Conservation (phyloP, 768 basidiomycete species). For the Trametes gibbosa region DNA sequence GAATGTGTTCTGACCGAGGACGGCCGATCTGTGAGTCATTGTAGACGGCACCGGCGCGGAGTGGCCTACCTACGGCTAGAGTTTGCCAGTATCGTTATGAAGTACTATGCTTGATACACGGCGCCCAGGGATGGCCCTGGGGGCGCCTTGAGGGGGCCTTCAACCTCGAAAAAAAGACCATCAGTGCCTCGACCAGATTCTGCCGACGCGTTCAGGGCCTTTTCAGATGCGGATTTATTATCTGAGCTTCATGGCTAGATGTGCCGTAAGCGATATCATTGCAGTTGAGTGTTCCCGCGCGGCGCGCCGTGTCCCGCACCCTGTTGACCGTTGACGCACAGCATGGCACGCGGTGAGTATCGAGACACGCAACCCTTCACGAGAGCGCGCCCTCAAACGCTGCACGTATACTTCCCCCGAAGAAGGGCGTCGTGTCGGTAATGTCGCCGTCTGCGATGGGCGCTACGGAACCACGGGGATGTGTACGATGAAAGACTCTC, state of each 20-base stretch:
- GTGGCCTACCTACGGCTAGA: neutral
- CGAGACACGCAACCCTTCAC: no score
- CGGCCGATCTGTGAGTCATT: neutral
- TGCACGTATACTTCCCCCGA: no score
- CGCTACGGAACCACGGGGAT: no score
- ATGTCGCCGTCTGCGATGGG: no score
- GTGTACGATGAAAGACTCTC: no score
- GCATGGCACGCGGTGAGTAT: no score
- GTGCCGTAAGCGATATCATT: neutral
- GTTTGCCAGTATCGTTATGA: neutral
- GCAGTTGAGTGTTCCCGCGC: neutral
- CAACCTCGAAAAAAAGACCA: neutral
- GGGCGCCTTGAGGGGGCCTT: slow-evolving; percentile 5
- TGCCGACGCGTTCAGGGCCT: neutral
- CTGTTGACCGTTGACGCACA: no score
- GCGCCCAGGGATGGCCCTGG: neutral
- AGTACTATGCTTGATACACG: neutral
- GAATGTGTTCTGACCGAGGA: neutral
- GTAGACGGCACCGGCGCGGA: neutral
- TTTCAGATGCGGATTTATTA: neutral
- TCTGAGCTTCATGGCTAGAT: neutral
- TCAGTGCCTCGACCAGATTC: slow-evolving; percentile 7
- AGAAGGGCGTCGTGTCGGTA: no score
- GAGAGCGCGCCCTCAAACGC: no score
- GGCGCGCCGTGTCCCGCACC: neutral